Evolutionary conservation across 305 asterid species (phyloP).

Genomic region (Petunia hybrid): DNA sequence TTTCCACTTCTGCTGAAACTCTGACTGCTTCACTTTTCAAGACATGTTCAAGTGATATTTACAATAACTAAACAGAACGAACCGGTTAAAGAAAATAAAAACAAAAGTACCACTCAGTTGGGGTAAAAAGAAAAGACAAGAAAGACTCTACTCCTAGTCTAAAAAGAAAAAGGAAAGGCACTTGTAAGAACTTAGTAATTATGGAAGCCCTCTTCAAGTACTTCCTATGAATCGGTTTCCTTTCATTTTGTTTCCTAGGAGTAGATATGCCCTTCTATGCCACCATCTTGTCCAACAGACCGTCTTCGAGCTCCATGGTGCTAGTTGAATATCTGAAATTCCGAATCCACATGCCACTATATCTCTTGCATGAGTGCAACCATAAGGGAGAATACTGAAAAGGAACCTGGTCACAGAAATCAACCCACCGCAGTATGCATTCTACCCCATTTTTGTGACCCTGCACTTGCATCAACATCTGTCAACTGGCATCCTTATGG

Average conservation of each 20-base stretch:
- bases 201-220: not conserved
- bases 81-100: not conserved
- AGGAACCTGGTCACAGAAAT: constrained; percentile 5
- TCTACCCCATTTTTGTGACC: constrained; percentile 14
- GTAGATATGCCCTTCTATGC: constrained; percentile 1
- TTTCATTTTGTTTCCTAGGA: constrained; percentile 17
- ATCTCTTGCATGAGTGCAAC: constrained; percentile 21
- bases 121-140: constrained; percentile 1
- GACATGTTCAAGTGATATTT: constrained; percentile 7
- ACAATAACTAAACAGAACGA: constrained; percentile 1
- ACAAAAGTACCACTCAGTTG: constrained; percentile 7
- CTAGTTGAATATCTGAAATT: constrained; percentile 19
- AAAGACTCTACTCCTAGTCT: not conserved
- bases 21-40: not conserved
- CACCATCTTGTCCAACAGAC: constrained; percentile 19
- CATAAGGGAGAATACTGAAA: not conserved
- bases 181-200: constrained; percentile 22
- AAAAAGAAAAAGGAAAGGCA: not conserved
- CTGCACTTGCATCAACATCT: constrained; percentile 22
- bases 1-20: constrained; percentile 1
- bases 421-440: constrained; percentile 26
- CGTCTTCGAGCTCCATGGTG: constrained; percentile 12
- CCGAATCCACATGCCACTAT: constrained; percentile 1
- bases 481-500: not conserved
- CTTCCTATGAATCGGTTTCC: not conserved